Conservation (phyloP, 2,329 filamentous ascomycete species). For the Colletotrichum paranaense region DNA sequence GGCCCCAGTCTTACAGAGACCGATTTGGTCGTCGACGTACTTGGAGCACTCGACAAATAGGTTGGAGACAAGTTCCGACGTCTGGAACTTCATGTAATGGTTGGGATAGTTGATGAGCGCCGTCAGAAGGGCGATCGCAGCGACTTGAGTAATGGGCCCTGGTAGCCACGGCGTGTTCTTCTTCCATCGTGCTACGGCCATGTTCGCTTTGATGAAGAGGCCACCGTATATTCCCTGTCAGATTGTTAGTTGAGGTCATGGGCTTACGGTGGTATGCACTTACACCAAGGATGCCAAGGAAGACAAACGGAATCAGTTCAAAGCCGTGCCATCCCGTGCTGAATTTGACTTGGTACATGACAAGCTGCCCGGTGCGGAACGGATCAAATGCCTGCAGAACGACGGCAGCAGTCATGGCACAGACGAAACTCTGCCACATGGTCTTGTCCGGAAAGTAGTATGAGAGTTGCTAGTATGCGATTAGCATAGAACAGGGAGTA, state of each 20-base stretch:
- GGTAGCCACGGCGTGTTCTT: constrained; percentile 74
- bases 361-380: constrained; percentile 94
- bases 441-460: constrained; percentile 99
- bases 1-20: constrained; percentile 88
- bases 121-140: constrained; percentile 82
- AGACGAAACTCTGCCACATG: constrained; percentile 99
- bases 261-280: constrained; percentile 34
- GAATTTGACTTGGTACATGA: constrained; percentile 95
- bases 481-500: constrained; percentile 14
- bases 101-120: constrained; percentile 95
- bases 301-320: constrained; percentile 87
- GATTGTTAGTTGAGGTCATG: constrained; percentile 28
- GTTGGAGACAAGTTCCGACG: constrained; percentile 89
- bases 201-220: constrained; percentile 94
- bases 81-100: constrained; percentile 93
- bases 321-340: constrained; percentile 94
- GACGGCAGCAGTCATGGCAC: constrained; percentile 97
- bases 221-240: constrained; percentile 86
- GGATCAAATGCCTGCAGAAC: constrained; percentile 93
- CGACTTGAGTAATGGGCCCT: constrained; percentile 82
- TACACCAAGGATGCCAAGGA: constrained; percentile 86
- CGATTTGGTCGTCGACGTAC: constrained; percentile 85
- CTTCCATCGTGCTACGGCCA: constrained; percentile 85
- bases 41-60: constrained; percentile 92
- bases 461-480: constrained; percentile 77